phyloP scores from a whole-genome alignment of 2,329 filamentous ascomycete genomes.

The Penicillium sp. region DNA sequence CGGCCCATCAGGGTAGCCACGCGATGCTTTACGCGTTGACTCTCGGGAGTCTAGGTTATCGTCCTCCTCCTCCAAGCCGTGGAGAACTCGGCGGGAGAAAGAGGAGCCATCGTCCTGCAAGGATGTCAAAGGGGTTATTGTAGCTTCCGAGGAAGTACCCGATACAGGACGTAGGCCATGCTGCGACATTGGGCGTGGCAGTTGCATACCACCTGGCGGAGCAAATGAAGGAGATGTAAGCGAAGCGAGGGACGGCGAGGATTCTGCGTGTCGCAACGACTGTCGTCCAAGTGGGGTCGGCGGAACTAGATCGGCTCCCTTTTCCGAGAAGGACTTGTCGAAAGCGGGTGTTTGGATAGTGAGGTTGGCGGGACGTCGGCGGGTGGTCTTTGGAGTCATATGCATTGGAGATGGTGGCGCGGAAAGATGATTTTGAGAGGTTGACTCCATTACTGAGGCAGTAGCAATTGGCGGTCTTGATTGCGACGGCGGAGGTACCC shows the following conservation, averaged over 20 bases:
- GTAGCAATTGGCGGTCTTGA: slow-evolving; percentile 54
- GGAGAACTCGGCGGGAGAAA: slow-evolving; percentile 37
- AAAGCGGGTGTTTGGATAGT: slow-evolving; percentile 62
- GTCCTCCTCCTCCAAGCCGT: slow-evolving; percentile 58
- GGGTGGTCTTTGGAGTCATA: slow-evolving; percentile 57
- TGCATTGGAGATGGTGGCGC: slow-evolving; percentile 62
- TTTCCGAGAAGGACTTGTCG: slow-evolving; percentile 54
- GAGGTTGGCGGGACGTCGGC: slow-evolving; percentile 62
- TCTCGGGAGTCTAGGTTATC: slow-evolving; percentile 53
- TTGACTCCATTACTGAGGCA: slow-evolving; percentile 51
- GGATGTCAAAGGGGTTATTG: slow-evolving; percentile 31
- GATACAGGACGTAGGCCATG: slow-evolving; percentile 35
- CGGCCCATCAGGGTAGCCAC: slow-evolving; percentile 67
- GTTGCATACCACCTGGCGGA: slow-evolving; percentile 56
- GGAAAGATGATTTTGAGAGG: slow-evolving; percentile 46
- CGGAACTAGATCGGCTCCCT: slow-evolving; percentile 57
- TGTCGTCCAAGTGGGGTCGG: slow-evolving; percentile 60
- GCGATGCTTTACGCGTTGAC: slow-evolving; percentile 65
- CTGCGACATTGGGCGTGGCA: slow-evolving; percentile 47
- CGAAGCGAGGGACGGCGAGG: slow-evolving; percentile 61
- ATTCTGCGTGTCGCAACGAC: slow-evolving; percentile 65
- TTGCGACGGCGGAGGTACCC: slow-evolving; percentile 56
- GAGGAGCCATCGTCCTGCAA: slow-evolving; percentile 31
- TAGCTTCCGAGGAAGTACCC: slow-evolving; percentile 32
- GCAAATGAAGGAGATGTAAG: slow-evolving; percentile 57